Evolutionary conservation across 805 yeast genomes (phyloP).

Genomic region (Ogataea paradorogensis): DNA sequence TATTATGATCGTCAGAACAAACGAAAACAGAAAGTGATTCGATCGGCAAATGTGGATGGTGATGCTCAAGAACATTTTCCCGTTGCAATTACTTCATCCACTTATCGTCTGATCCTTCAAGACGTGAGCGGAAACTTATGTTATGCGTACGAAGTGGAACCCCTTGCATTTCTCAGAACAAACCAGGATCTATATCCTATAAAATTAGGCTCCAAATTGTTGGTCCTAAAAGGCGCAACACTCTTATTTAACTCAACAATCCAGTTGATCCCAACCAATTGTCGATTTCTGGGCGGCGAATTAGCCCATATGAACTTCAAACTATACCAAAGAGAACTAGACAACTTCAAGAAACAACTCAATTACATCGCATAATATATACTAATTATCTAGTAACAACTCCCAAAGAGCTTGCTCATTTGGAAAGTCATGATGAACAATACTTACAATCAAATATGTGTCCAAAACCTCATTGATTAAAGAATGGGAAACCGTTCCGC

Average conservation of each 20-base stretch:
- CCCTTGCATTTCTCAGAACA: slow-evolving; percentile 44
- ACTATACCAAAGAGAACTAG: slow-evolving; percentile 35
- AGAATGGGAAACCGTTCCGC: slow-evolving; percentile 51
- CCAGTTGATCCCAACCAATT: slow-evolving; percentile 27
- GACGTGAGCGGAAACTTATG: slow-evolving; percentile 49
- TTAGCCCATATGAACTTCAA: slow-evolving; percentile 26
- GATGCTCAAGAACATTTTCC: slow-evolving; percentile 7
- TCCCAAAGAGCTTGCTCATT: slow-evolving; percentile 79
- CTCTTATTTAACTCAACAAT: slow-evolving; percentile 47
- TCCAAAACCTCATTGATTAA: slow-evolving; percentile 61
- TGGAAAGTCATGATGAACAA: slow-evolving; percentile 81
- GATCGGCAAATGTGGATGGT: slow-evolving; percentile 49
- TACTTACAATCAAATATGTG: slow-evolving; percentile 72
- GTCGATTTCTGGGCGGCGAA: slow-evolving; percentile 31
- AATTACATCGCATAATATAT: slow-evolving; percentile 14
- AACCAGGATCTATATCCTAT: slow-evolving; percentile 33
- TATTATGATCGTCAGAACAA: slow-evolving; percentile 53
- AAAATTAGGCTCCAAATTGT: slow-evolving; percentile 56
- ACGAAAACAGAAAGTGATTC: slow-evolving; percentile 34
- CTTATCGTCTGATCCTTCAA: slow-evolving; percentile 56
- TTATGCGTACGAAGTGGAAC: slow-evolving; percentile 58
- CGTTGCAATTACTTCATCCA: slow-evolving; percentile 5
- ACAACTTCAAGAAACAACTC: slow-evolving; percentile 34
- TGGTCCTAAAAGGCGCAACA: slow-evolving; percentile 46
- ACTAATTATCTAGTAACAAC: slow-evolving; percentile 37